A percentile compares a stretch with the other conserved stretches of the same genome.
Conservation (phyloP, 2,329 filamentous ascomycete genomes). For the Blastomyces parvus region DNA sequence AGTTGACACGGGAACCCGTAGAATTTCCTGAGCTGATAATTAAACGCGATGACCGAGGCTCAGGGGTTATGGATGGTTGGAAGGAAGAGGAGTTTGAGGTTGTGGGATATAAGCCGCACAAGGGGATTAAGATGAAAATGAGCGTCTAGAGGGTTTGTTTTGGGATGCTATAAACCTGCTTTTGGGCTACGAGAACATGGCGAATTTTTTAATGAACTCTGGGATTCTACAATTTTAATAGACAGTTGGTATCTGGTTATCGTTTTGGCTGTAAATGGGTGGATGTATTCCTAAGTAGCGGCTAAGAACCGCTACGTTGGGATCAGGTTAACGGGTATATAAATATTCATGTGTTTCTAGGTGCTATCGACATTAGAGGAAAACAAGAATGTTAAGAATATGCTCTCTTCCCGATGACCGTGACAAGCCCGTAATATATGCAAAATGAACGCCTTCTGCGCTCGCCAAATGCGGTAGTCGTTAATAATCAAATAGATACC, state of each 20-base stretch:
- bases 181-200: not conserved
- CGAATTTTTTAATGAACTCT: not conserved
- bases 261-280: not conserved
- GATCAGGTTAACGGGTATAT: not conserved
- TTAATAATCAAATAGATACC: not conserved
- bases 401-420: not conserved
- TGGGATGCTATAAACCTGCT: not conserved
- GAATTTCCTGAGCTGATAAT: slow-evolving; percentile 75
- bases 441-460: not conserved
- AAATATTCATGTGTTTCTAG: not conserved
- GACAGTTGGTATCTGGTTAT: not conserved
- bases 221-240: not conserved
- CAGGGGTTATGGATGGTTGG: slow-evolving; percentile 91
- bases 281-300: not conserved
- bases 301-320: not conserved
- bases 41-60: slow-evolving; percentile 54
- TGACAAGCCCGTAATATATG: not conserved
- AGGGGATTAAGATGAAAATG: slow-evolving; percentile 97
- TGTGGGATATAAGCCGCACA: slow-evolving; percentile 81
- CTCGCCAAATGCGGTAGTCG: slow-evolving; percentile 1
- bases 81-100: slow-evolving; percentile 78
- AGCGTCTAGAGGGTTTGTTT: slow-evolving; percentile 52
- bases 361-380: not conserved
- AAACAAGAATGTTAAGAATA: not conserved
- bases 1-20: slow-evolving; percentile 69